Percentiles rank a stretch among this genome's conserved stretches.
Evolutionary conservation across 352 stramenopile species (phyloP).

Genomic region (Pilasporangium apinafurcum): DNA sequence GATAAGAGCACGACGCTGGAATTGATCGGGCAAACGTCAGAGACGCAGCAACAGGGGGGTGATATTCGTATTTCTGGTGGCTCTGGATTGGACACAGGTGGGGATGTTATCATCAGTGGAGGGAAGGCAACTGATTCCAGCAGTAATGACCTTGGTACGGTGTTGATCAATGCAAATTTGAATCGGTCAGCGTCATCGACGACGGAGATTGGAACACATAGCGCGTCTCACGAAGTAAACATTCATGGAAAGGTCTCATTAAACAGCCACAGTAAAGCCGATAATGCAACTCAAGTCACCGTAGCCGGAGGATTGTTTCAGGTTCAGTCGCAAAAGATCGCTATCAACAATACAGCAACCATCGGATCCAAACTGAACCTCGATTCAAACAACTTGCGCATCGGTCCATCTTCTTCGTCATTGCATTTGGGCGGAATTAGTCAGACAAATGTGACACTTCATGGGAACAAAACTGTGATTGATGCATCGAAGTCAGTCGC

Average conservation of each 20-base stretch:
- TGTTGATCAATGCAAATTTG: slow-evolving; percentile 54
- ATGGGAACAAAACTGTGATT: slow-evolving; percentile 11
- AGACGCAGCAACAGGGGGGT: slow-evolving; percentile 32
- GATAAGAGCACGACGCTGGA: slow-evolving; percentile 25
- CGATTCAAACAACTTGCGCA: slow-evolving; percentile 29
- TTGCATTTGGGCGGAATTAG: slow-evolving; percentile 20
- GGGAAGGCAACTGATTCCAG: slow-evolving; percentile 22
- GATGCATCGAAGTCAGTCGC: slow-evolving; percentile 17
- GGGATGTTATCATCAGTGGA: slow-evolving; percentile 38
- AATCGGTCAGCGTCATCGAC: slow-evolving; percentile 25
- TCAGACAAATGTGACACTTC: slow-evolving; percentile 15
- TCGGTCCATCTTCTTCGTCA: slow-evolving; percentile 22
- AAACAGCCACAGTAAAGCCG: slow-evolving; percentile 27
- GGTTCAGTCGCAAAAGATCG: slow-evolving; percentile 31
- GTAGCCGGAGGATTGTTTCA: slow-evolving; percentile 32
- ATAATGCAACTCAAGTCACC: slow-evolving; percentile 36
- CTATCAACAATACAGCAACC: slow-evolving; percentile 32
- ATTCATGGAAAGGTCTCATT: slow-evolving; percentile 50
- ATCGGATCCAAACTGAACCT: slow-evolving; percentile 28
- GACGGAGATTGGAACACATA: slow-evolving; percentile 58
- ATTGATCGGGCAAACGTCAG: slow-evolving; percentile 48
- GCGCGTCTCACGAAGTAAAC: slow-evolving; percentile 36
- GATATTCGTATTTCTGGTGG: slow-evolving; percentile 50
- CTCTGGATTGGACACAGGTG: slow-evolving; percentile 30
- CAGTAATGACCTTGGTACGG: slow-evolving; percentile 20